A percentile compares a stretch with the other conserved stretches of the same genome.
Conservation (phyloP, 75 land plant species). For the Azolla pinnata region DNA sequence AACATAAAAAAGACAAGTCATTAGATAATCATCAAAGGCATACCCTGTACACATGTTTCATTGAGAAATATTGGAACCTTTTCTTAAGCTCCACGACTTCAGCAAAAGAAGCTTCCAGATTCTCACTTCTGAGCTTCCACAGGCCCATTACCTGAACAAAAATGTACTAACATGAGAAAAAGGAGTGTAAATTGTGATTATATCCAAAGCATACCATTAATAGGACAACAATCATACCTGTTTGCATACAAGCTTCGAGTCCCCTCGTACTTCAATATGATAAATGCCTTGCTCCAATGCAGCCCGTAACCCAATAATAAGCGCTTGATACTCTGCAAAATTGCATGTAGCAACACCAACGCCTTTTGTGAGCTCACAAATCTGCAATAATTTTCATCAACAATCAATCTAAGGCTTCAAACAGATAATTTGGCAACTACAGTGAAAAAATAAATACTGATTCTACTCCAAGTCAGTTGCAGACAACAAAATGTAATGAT, state of each 20-base stretch:
- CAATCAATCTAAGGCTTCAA: no score
- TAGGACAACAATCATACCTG: conserved; percentile 36
- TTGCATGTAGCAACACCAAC: conserved; percentile 65
- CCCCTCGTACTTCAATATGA: conserved; percentile 54
- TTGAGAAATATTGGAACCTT: conserved; percentile 49
- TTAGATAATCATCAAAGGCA: no score
- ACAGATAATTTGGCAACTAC: no score
- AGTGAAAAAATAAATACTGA: no score
- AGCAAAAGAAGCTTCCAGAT: conserved; percentile 35
- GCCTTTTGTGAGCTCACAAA: conserved; percentile 45
- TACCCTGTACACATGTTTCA: conserved; percentile 59
- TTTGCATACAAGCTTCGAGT: conserved; percentile 68
- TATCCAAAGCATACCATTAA: no score
- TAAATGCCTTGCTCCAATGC: conserved; percentile 56
- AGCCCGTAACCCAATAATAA: conserved; percentile 57
- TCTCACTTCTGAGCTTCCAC: conserved; percentile 40
- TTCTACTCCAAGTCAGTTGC: no score
- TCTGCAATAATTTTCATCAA: no score
- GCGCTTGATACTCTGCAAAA: conserved; percentile 76
- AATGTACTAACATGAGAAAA: neutral
- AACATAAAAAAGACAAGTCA: no score
- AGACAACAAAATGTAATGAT: no score
- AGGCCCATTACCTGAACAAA: conserved; percentile 1
- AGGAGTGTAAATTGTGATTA: neutral
- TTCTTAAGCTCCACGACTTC: conserved; percentile 46